These are phyloP conservation scores for Boletus rex-veris DNA, from an alignment of 768 basidiomycete genomes.

Conservation along the genomic window DNA sequence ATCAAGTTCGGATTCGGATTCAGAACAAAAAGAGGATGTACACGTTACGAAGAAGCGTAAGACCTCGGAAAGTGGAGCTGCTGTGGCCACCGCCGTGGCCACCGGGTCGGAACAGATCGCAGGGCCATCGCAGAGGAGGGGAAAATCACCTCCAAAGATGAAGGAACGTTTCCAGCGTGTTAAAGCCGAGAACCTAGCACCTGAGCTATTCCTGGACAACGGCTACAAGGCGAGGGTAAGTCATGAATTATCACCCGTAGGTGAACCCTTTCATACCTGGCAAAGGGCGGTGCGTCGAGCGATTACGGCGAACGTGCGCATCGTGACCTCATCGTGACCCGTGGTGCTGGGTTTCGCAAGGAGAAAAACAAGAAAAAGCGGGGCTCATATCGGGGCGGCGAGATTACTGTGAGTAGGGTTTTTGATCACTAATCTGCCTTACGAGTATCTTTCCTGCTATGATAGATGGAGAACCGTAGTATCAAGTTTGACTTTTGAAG, in stretches of 20 bases:
- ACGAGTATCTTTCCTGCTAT: slow-evolving; percentile 1
- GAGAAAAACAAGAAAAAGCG: slow-evolving; percentile 99
- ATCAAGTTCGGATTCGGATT: slow-evolving; percentile 23
- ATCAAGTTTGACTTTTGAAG: slow-evolving; percentile 70
- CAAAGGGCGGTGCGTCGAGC: slow-evolving; percentile 56
- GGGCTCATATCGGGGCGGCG: slow-evolving; percentile 90
- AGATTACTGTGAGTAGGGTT: slow-evolving; percentile 72
- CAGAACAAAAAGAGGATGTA: neutral
- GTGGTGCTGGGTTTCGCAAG: slow-evolving; percentile 94
- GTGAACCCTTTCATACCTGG: neutral
- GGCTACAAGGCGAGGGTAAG: slow-evolving; percentile 76
- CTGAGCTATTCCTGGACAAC: slow-evolving; percentile 54
- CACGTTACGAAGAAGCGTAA: slow-evolving; percentile 60
- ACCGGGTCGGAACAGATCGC: neutral
- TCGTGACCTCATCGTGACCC: slow-evolving; percentile 85
- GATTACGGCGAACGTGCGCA: slow-evolving; percentile 90
- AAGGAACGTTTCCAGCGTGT: slow-evolving; percentile 81
- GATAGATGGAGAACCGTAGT: slow-evolving; percentile 76
- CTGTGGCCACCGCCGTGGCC: slow-evolving; percentile 45
- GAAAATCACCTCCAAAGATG: slow-evolving; percentile 31
- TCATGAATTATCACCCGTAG: neutral
- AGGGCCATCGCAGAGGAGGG: slow-evolving; percentile 4
- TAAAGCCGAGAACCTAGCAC: slow-evolving; percentile 55
- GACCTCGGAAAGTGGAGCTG: slow-evolving; percentile 47
- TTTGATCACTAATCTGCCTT: neutral